Evolutionary conservation across 1,284 basidiomycete genomes (phyloP).

Genomic region (Puccinia horiana): DNA sequence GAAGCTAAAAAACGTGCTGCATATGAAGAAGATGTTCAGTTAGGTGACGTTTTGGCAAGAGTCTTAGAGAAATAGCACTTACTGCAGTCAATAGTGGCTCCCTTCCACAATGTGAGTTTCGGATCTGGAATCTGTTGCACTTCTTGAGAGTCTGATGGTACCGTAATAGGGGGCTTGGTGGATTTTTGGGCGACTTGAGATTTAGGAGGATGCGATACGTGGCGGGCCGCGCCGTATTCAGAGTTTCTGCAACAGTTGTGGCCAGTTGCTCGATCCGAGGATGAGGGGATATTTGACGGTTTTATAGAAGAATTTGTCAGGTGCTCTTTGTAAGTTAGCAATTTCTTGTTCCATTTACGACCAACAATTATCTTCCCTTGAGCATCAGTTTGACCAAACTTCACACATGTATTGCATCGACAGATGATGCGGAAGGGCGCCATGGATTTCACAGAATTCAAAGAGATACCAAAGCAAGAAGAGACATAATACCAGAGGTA

Average conservation of each 20-base stretch:
- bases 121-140: background rate
- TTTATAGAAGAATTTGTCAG: background rate
- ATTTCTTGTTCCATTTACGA: conserved; percentile 25
- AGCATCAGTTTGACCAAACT: background rate
- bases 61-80: background rate
- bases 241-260: background rate
- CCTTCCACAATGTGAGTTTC: background rate
- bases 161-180: background rate
- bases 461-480: too few species aligned
- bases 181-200: background rate
- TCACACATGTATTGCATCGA: background rate
- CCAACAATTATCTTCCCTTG: background rate
- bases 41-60: too few species aligned
- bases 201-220: background rate
- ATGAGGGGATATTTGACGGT: background rate
- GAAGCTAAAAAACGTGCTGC: background rate
- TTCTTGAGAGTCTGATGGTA: background rate
- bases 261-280: background rate
- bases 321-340: conserved; percentile 4
- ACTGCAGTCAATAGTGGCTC: background rate
- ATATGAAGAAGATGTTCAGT: background rate
- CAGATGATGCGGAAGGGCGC: conserved; percentile 13
- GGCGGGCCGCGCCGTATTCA: too few species aligned
- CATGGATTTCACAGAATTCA: too few species aligned
- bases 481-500: too few species aligned